Evolutionary conservation across 78 protist species (phyloP).

Genomic region (Monosiga brevicollis): DNA sequence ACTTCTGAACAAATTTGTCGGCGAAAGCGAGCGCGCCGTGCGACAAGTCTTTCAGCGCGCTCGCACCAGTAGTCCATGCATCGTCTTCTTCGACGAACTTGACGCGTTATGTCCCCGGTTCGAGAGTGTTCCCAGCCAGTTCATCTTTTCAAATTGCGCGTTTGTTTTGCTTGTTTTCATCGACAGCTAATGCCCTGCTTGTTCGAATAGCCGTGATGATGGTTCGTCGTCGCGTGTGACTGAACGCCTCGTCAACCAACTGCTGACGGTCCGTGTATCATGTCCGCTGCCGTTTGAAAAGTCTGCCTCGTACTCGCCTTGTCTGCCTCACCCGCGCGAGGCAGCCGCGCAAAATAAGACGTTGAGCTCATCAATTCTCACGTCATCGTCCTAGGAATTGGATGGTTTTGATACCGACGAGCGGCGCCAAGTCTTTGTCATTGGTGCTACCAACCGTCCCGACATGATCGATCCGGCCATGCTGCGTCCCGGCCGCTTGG

Average conservation of each 20-base stretch:
- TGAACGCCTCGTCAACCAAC: conserved; percentile 90
- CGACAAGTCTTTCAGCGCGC: conserved; percentile 85
- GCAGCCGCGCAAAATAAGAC: background rate
- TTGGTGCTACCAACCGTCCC: conserved; percentile 97
- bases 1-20: conserved; percentile 96
- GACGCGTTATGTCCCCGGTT: conserved; percentile 92
- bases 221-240: conserved; percentile 11
- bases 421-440: conserved; percentile 70
- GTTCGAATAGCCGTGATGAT: background rate
- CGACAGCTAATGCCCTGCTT: background rate
- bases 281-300: background rate
- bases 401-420: background rate
- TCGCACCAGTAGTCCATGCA: conserved; percentile 86
- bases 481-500: conserved; percentile 98
- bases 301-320: background rate
- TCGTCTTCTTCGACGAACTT: conserved; percentile 98
- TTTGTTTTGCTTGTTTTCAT: background rate
- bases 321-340: background rate
- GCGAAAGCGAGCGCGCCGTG: conserved; percentile 97
- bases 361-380: background rate
- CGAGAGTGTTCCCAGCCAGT: no score
- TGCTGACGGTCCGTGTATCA: conserved; percentile 63
- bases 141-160: background rate
- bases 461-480: conserved; percentile 91
- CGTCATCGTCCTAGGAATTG: background rate